phyloP scores from a whole-genome alignment of 768 basidiomycete genomes.

The Mycena polygramma region DNA sequence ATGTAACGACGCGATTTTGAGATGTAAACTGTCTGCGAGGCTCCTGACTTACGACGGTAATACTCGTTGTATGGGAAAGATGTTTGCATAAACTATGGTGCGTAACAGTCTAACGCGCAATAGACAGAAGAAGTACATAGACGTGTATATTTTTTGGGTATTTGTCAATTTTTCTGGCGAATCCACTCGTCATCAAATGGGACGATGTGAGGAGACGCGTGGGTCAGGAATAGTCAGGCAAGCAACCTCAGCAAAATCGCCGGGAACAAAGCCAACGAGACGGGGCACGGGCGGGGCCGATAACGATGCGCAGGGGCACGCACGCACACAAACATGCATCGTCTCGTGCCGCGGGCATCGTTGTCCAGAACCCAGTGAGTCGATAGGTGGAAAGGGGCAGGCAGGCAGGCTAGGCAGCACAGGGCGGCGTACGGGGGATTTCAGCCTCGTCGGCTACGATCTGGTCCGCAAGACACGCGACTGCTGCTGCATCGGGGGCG shows the following conservation, averaged over 20 bases:
- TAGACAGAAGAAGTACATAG: constrained; percentile 22
- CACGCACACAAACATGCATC: neutral
- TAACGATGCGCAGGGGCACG: constrained; percentile 21
- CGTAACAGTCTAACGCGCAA: constrained; percentile 1
- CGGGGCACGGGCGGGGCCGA: constrained; percentile 24
- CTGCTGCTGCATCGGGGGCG: neutral
- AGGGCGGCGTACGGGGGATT: constrained; percentile 24
- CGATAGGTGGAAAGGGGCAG: constrained; percentile 21
- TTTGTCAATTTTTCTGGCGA: constrained; percentile 33
- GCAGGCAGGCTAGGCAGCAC: constrained; percentile 31
- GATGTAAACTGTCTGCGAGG: no score
- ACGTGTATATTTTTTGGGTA: constrained; percentile 9
- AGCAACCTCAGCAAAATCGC: constrained; percentile 32
- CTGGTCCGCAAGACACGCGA: constrained; percentile 30
- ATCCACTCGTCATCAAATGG: constrained; percentile 20
- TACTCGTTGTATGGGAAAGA: neutral
- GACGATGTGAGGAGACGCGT: constrained; percentile 18
- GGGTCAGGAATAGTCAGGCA: constrained; percentile 30
- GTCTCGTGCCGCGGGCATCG: constrained; percentile 30
- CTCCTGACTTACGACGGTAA: no score
- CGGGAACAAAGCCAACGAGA: constrained; percentile 32
- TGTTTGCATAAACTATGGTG: neutral
- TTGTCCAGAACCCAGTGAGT: constrained; percentile 32
- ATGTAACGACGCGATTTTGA: no score
- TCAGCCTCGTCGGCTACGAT: constrained; percentile 28